A percentile compares a stretch with the other conserved stretches of the same genome.
phyloP scores from a whole-genome alignment of 495 filamentous ascomycete species.

The Hyaloscypha variabilis region DNA sequence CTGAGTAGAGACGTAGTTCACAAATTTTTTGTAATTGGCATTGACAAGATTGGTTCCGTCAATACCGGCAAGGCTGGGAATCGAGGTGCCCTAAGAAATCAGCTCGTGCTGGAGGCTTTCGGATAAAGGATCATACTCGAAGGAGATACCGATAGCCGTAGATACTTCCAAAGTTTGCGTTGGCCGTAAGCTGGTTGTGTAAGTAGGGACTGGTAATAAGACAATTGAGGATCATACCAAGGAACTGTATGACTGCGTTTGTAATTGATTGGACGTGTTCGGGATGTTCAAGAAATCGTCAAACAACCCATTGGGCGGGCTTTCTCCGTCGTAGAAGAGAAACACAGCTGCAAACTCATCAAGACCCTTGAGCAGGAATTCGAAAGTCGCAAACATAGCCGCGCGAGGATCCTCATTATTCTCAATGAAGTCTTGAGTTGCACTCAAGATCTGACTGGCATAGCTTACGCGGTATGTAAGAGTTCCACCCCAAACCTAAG shows the following conservation, averaged over 20 bases:
- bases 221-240: conserved; percentile 6
- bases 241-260: conserved; percentile 4
- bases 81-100: conserved; percentile 10
- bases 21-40: neutral
- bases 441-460: conserved; percentile 45
- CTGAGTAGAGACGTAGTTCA: neutral
- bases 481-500: conserved; percentile 52
- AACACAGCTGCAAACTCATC: conserved; percentile 63
- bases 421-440: conserved; percentile 54
- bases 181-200: neutral
- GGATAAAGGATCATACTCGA: neutral
- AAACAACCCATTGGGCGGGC: conserved; percentile 57
- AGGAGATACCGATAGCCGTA: conserved; percentile 16
- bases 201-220: neutral
- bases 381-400: conserved; percentile 54
- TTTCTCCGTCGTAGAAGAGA: conserved; percentile 63
- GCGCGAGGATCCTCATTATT: conserved; percentile 55
- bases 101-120: neutral
- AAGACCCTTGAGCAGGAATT: conserved; percentile 44
- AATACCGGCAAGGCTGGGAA: conserved; percentile 6
- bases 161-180: neutral
- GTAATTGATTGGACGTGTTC: neutral
- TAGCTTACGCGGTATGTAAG: conserved; percentile 45
- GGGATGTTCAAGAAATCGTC: conserved; percentile 54
- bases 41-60: conserved; percentile 4